A percentile compares a stretch with the other conserved stretches of the same genome.
phyloP scores from a whole-genome alignment of 768 basidiomycete genomes.

The Mycena capillaripes region DNA sequence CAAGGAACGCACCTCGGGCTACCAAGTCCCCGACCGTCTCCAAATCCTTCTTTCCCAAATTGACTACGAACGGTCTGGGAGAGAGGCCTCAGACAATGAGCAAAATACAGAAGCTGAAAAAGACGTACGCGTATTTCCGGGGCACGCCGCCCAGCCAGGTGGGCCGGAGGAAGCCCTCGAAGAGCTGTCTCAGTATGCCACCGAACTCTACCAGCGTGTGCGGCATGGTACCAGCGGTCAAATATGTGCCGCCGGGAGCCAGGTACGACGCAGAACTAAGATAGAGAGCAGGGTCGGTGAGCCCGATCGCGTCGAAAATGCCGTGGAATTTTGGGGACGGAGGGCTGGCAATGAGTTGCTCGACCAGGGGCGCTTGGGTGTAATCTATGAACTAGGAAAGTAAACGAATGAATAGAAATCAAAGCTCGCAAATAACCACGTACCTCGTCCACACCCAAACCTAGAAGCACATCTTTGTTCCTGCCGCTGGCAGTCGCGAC shows the following conservation, averaged over 20 bases:
- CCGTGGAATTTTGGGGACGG: constrained; percentile 67
- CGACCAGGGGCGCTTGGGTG: constrained; percentile 62
- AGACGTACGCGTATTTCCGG: constrained; percentile 60
- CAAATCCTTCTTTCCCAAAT: no score
- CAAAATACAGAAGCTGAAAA: no score
- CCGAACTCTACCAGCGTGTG: constrained; percentile 48
- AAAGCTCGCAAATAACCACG: neutral
- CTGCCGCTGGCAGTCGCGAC: constrained; percentile 70
- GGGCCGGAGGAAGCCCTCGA: constrained; percentile 56
- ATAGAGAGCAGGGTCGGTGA: constrained; percentile 64
- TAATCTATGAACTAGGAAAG: constrained; percentile 73
- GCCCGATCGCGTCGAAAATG: constrained; percentile 71
- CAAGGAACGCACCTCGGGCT: no score
- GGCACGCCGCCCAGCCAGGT: constrained; percentile 66
- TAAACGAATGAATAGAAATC: no score
- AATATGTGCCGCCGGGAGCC: constrained; percentile 64
- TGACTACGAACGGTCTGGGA: no score
- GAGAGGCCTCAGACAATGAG: no score
- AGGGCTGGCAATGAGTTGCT: constrained; percentile 58
- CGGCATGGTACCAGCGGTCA: constrained; percentile 66
- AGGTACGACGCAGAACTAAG: constrained; percentile 65
- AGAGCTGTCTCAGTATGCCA: constrained; percentile 47
- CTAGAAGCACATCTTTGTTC: constrained; percentile 70
- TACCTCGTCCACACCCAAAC: constrained; percentile 77
- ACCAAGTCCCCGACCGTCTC: no score